These are phyloP conservation scores for Aureobasidium pullulans DNA, from an alignment of 2,329 filamentous ascomycete species.

Conservation along the genomic window DNA sequence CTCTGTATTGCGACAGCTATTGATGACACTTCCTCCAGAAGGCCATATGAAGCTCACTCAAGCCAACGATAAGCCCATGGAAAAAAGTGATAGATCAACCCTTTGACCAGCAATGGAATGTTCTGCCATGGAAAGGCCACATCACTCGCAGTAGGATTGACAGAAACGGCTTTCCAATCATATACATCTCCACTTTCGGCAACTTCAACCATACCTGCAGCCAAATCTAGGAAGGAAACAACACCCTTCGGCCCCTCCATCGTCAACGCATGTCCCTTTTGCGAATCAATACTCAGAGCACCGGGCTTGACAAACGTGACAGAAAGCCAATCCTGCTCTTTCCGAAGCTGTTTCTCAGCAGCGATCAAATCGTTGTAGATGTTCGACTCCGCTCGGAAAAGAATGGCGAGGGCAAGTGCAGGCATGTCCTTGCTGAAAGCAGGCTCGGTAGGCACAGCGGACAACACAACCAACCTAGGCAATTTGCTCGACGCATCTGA, in stretches of 20 bases:
- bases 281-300: constrained; percentile 30
- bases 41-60: neutral
- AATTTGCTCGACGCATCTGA: constrained; percentile 13
- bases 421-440: constrained; percentile 29
- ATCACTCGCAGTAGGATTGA: constrained; percentile 13
- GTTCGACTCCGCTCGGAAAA: constrained; percentile 28
- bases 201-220: constrained; percentile 44
- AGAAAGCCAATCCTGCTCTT: constrained; percentile 31
- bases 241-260: constrained; percentile 33
- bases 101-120: constrained; percentile 14
- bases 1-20: no score
- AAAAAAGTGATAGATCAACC: constrained; percentile 16
- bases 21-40: neutral
- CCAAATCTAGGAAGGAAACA: constrained; percentile 38
- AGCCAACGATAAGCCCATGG: constrained; percentile 13
- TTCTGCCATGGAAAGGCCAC: constrained; percentile 15
- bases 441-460: constrained; percentile 35
- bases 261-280: constrained; percentile 36
- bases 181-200: constrained; percentile 28
- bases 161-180: constrained; percentile 15
- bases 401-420: constrained; percentile 22
- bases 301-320: constrained; percentile 39
- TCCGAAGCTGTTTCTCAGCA: constrained; percentile 32
- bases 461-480: constrained; percentile 38
- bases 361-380: constrained; percentile 34